These are phyloP conservation scores for Fusarium nygamai DNA, from an alignment of 2,329 filamentous ascomycete genomes.

Conservation along the genomic window DNA sequence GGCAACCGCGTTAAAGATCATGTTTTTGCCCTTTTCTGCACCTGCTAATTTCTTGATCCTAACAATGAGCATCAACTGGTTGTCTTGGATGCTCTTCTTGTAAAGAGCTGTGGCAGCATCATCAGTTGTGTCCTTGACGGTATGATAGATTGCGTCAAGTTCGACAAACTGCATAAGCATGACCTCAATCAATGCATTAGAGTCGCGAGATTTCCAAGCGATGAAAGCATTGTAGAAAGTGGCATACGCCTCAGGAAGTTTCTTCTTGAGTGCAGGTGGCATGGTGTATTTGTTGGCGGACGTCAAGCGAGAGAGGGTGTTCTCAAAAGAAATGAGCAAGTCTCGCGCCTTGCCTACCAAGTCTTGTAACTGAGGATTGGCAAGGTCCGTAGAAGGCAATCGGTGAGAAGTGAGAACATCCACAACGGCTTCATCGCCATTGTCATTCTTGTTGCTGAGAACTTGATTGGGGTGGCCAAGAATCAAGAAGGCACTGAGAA, in stretches of 20 bases:
- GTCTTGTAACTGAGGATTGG: conserved; percentile 73
- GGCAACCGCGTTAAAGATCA: conserved; percentile 79
- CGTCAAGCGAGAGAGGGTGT: conserved; percentile 72
- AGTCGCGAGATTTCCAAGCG: conserved; percentile 85
- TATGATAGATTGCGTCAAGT: conserved; percentile 84
- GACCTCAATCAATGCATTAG: conserved; percentile 79
- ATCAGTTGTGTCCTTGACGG: conserved; percentile 80
- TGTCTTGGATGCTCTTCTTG: conserved; percentile 81
- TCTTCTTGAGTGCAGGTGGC: conserved; percentile 68
- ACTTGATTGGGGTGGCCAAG: conserved; percentile 82
- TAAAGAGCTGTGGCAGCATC: conserved; percentile 80
- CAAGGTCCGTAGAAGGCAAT: conserved; percentile 58
- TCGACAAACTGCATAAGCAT: conserved; percentile 91
- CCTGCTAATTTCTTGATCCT: conserved; percentile 83
- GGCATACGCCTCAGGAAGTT: conserved; percentile 75
- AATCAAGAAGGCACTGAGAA: conserved; percentile 83
- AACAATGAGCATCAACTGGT: conserved; percentile 81
- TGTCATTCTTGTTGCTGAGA: conserved; percentile 77
- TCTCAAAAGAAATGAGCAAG: conserved; percentile 81
- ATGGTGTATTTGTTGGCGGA: conserved; percentile 73
- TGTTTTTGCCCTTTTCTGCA: conserved; percentile 72
- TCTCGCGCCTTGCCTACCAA: conserved; percentile 82
- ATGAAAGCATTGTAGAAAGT: conserved; percentile 83
- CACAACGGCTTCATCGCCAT: conserved; percentile 64
- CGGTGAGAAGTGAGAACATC: conserved; percentile 43